Evolutionary conservation across 2,329 filamentous ascomycete genomes (phyloP).

Genomic region (Hypoxylon sp.): DNA sequence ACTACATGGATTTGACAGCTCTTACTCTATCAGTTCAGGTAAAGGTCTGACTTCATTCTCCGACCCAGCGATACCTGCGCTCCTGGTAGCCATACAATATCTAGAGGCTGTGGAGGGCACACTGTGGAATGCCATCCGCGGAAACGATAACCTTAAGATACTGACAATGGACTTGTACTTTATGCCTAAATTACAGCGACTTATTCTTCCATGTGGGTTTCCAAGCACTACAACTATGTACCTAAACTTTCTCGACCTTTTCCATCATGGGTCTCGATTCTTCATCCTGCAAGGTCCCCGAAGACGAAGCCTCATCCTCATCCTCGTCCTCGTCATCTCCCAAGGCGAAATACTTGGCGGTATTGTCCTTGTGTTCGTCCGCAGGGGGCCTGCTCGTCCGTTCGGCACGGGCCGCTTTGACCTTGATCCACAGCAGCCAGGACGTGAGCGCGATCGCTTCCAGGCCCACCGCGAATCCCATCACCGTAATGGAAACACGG

Average conservation of each 20-base stretch:
- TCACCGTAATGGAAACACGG: background rate
- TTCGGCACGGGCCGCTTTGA: slow-evolving; percentile 6
- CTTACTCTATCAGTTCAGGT: slow-evolving; percentile 82
- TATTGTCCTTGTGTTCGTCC: background rate
- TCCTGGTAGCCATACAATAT: slow-evolving; percentile 90
- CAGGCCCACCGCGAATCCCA: background rate
- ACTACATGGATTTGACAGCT: slow-evolving; percentile 76
- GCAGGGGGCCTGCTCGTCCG: background rate
- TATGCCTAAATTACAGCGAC: background rate
- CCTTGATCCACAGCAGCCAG: slow-evolving; percentile 10
- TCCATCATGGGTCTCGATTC: slow-evolving; percentile 20
- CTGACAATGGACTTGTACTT: background rate
- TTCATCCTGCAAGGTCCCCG: slow-evolving; percentile 5
- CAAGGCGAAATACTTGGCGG: slow-evolving; percentile 4
- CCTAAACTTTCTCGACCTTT: slow-evolving; percentile 13
- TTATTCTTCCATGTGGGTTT: background rate
- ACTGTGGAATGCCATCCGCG: slow-evolving; percentile 92
- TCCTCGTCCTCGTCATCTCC: slow-evolving; percentile 12
- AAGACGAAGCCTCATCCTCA: slow-evolving; percentile 6
- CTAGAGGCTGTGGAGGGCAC: slow-evolving; percentile 94
- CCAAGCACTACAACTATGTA: background rate
- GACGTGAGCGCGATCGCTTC: slow-evolving; percentile 10
- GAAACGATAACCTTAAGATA: slow-evolving; percentile 52
- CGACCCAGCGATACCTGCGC: slow-evolving; percentile 82
- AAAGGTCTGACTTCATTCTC: slow-evolving; percentile 80